Percentiles rank a stretch among this genome's conserved stretches.
phyloP scores from a whole-genome alignment of 2,329 filamentous ascomycete genomes.

The Seiridium cupressi region DNA sequence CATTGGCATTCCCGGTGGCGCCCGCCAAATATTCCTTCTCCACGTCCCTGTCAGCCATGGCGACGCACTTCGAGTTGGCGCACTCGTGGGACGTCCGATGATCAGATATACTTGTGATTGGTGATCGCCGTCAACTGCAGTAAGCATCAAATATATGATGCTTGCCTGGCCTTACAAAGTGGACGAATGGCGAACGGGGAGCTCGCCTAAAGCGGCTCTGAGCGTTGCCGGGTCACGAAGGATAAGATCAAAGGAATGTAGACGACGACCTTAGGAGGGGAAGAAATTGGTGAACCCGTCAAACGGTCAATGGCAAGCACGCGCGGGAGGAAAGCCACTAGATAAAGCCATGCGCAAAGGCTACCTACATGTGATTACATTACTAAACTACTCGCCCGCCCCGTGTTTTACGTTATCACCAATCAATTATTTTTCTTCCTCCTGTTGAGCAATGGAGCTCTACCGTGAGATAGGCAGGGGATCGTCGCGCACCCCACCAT shows the following conservation, averaged over 20 bases:
- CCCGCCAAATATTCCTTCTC: constrained; percentile 9
- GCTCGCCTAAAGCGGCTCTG: not conserved
- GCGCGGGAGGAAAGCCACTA: not conserved
- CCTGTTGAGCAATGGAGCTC: not conserved
- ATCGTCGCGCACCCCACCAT: not conserved
- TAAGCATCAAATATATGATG: not conserved
- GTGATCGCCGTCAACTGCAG: not conserved
- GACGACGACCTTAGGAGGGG: not conserved
- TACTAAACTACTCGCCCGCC: too few species aligned
- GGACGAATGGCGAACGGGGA: not conserved
- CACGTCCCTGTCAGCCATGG: constrained; percentile 5
- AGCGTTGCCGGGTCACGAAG: not conserved
- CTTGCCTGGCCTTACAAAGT: not conserved
- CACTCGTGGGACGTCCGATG: not conserved
- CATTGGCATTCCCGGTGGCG: not conserved
- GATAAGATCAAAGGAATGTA: not conserved
- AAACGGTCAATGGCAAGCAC: not conserved
- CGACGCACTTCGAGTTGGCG: not conserved
- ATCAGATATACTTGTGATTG: not conserved
- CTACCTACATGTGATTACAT: too few species aligned
- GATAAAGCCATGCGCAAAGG: too few species aligned
- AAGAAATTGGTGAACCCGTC: not conserved
- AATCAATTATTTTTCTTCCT: too few species aligned
- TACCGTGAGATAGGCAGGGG: not conserved
- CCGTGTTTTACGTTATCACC: too few species aligned